A percentile compares a stretch with the other conserved stretches of the same genome.
phyloP scores from a whole-genome alignment of 768 basidiomycete genomes.

The Chalciporus piperatus region DNA sequence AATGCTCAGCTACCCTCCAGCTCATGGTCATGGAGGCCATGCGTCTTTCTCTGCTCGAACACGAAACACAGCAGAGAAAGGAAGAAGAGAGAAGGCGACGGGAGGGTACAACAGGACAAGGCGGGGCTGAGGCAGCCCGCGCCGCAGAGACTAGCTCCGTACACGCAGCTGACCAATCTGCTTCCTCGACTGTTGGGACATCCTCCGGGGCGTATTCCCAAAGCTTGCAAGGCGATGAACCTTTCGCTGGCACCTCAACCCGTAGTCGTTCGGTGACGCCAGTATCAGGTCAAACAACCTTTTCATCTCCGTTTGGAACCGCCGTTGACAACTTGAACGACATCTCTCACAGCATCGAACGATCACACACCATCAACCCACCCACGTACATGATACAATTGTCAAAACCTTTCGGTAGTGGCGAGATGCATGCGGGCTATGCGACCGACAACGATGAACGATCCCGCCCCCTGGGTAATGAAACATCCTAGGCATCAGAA shows the following conservation, averaged over 20 bases:
- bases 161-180: slow-evolving; percentile 3
- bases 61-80: slow-evolving; percentile 87
- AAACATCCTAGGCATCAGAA: slow-evolving; percentile 7
- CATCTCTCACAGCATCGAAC: slow-evolving; percentile 28
- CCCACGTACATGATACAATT: slow-evolving; percentile 16
- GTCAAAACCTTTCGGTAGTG: slow-evolving; percentile 7
- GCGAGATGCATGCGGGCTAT: slow-evolving; percentile 9
- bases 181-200: slow-evolving; percentile 2
- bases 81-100: slow-evolving; percentile 67
- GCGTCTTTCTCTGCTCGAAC: slow-evolving; percentile 90
- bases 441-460: slow-evolving; percentile 11
- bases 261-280: slow-evolving; percentile 30
- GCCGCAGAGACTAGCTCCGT: not conserved
- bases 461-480: slow-evolving; percentile 3
- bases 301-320: slow-evolving; percentile 26
- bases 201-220: slow-evolving; percentile 5
- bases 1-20: slow-evolving; percentile 39
- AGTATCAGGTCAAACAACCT: slow-evolving; percentile 35
- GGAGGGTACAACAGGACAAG: slow-evolving; percentile 38
- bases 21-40: slow-evolving; percentile 99
- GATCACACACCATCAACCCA: slow-evolving; percentile 13
- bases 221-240: slow-evolving; percentile 10
- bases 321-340: slow-evolving; percentile 27
- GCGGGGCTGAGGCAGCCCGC: slow-evolving; percentile 25
- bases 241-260: slow-evolving; percentile 7